phyloP scores from a whole-genome alignment of 2,329 filamentous ascomycete species.

The Nakataea oryzae region DNA sequence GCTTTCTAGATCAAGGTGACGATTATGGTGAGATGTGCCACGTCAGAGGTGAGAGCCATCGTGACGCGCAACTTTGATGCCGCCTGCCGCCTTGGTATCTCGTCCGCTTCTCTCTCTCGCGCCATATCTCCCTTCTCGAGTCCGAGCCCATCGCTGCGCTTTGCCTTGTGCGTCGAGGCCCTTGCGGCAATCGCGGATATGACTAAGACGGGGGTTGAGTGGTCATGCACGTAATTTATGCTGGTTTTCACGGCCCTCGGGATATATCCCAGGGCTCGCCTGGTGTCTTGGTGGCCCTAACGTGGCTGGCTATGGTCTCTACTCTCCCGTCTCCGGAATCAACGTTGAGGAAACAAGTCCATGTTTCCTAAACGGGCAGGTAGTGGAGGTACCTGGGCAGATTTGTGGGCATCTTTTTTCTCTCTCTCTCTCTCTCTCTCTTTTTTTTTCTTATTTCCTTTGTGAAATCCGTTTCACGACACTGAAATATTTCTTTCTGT shows the following conservation, averaged over 20 bases:
- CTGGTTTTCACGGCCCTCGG: not conserved
- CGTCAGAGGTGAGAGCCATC: not conserved
- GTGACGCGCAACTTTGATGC: not conserved
- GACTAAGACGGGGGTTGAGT: too few species aligned
- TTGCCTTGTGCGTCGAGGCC: not conserved
- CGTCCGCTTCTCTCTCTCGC: too few species aligned
- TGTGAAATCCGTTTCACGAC: not conserved
- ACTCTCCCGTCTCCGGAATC: not conserved
- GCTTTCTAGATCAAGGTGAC: not conserved
- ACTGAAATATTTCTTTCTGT: not conserved
- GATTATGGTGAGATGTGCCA: not conserved
- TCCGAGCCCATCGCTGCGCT: too few species aligned
- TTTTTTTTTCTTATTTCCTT: too few species aligned
- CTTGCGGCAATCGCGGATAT: not conserved
- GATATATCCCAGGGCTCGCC: too few species aligned
- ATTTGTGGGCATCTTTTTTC: not conserved
- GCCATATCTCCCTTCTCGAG: too few species aligned
- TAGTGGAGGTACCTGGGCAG: not conserved
- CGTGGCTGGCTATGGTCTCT: not conserved
- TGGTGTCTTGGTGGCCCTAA: not conserved
- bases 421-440: too few species aligned
- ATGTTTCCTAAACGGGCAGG: not conserved
- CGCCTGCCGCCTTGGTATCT: too few species aligned
- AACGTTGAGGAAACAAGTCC: not conserved
- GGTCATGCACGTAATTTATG: too few species aligned